Conservation (phyloP, 805 yeast species). For the Candida chilensis region DNA sequence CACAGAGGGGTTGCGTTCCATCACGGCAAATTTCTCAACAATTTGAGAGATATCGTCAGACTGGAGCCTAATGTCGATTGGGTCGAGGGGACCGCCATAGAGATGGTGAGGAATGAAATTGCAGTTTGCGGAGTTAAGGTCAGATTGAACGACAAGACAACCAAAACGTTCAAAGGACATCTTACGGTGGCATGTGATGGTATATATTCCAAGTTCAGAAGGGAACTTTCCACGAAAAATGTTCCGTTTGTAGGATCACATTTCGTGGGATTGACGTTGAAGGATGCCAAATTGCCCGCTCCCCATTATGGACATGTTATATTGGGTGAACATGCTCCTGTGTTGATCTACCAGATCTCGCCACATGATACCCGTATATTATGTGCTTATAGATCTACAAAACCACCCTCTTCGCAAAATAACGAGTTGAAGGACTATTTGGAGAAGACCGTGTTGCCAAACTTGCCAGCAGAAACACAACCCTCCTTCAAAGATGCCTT, state of each 20-base stretch:
- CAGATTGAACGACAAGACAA: slow-evolving; percentile 30
- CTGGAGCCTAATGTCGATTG: slow-evolving; percentile 67
- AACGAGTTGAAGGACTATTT: slow-evolving; percentile 58
- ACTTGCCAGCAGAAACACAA: slow-evolving; percentile 52
- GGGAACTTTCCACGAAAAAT: slow-evolving; percentile 49
- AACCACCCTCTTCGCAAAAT: slow-evolving; percentile 56
- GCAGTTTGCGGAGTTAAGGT: slow-evolving; percentile 74
- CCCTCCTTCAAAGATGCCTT: slow-evolving; percentile 69
- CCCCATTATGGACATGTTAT: slow-evolving; percentile 85
- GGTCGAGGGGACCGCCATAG: slow-evolving; percentile 77
- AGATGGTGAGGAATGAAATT: slow-evolving; percentile 43
- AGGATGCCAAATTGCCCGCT: slow-evolving; percentile 67
- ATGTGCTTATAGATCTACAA: slow-evolving; percentile 73
- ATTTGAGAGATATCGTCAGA: slow-evolving; percentile 63
- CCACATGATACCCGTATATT: slow-evolving; percentile 78
- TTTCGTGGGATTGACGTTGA: slow-evolving; percentile 76
- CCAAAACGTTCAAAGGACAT: slow-evolving; percentile 42
- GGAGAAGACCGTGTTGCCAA: slow-evolving; percentile 48
- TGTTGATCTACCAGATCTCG: slow-evolving; percentile 81
- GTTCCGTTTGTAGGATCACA: slow-evolving; percentile 70
- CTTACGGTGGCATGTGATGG: slow-evolving; percentile 86
- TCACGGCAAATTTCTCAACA: slow-evolving; percentile 81
- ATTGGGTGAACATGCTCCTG: slow-evolving; percentile 79
- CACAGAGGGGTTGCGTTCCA: slow-evolving; percentile 82
- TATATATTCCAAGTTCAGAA: slow-evolving; percentile 86